These are phyloP conservation scores for Glebionis coronaria DNA, from an alignment of 129 eudicot species.

Conservation along the genomic window DNA sequence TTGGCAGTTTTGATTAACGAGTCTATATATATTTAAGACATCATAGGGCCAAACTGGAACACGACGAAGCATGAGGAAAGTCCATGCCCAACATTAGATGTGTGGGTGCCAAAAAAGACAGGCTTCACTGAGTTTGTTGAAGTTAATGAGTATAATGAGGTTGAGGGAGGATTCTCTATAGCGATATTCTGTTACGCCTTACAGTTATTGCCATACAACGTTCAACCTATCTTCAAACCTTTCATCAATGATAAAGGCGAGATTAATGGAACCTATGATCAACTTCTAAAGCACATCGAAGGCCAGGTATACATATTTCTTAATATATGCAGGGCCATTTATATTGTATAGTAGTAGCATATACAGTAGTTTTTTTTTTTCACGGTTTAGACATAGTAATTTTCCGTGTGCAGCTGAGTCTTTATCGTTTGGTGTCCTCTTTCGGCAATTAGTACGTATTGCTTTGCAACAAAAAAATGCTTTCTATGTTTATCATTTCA, in stretches of 20 bases:
- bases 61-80: neutral
- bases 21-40: neutral
- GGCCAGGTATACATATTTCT: slow-evolving; percentile 14
- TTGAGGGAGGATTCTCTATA: slow-evolving; percentile 23
- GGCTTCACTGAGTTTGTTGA: slow-evolving; percentile 19
- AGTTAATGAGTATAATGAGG: neutral
- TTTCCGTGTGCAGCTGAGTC: too few relatives aligned
- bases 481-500: too few relatives aligned
- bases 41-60: neutral
- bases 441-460: too few relatives aligned
- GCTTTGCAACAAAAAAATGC: too few relatives aligned
- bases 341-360: too few relatives aligned
- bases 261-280: slow-evolving; percentile 17
- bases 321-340: neutral
- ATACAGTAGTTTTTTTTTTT: too few relatives aligned
- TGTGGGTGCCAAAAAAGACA: slow-evolving; percentile 22
- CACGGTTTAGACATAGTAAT: too few relatives aligned
- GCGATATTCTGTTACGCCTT: slow-evolving; percentile 25
- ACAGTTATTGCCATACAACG: neutral
- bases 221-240: slow-evolving; percentile 19
- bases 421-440: too few relatives aligned
- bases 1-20: neutral
- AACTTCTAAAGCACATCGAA: slow-evolving; percentile 10
- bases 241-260: slow-evolving; percentile 7
- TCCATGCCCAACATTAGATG: slow-evolving; percentile 13